phyloP scores from a whole-genome alignment of 192 early-diverging fungal genomes.

The Paraglomus brasilianum region DNA sequence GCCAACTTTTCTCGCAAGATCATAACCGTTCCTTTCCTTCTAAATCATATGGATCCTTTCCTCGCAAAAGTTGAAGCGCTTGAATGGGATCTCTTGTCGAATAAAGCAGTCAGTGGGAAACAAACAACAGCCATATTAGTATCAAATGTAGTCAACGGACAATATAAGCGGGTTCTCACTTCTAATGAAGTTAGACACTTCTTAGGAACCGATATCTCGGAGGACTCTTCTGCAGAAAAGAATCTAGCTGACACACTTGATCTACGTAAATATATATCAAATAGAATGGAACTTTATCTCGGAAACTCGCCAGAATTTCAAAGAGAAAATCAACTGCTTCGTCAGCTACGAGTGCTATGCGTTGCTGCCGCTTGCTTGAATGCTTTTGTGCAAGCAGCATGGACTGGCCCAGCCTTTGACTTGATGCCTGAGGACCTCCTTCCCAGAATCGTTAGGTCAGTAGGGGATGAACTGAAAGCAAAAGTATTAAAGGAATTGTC shows the following conservation, averaged over 20 bases:
- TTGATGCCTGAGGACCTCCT: slow-evolving; percentile 61
- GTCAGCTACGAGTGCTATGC: slow-evolving; percentile 44
- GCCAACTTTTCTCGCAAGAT: too few relatives aligned
- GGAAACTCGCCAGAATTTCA: background rate
- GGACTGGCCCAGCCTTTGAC: slow-evolving; percentile 81
- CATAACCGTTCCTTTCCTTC: too few relatives aligned
- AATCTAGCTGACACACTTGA: slow-evolving; percentile 39
- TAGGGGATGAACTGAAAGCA: slow-evolving; percentile 40
- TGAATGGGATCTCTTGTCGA: slow-evolving; percentile 9
- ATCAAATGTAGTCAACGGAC: slow-evolving; percentile 37
- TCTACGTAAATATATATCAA: slow-evolving; percentile 40
- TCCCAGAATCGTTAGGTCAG: slow-evolving; percentile 44
- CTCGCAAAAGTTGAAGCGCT: slow-evolving; percentile 1
- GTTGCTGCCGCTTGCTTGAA: slow-evolving; percentile 73
- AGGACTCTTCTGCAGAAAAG: slow-evolving; percentile 23
- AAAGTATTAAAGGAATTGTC: slow-evolving; percentile 54
- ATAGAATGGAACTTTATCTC: slow-evolving; percentile 42
- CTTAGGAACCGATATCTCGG: slow-evolving; percentile 50
- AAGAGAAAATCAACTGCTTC: slow-evolving; percentile 28
- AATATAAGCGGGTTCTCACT: slow-evolving; percentile 52
- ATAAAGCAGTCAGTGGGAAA: background rate
- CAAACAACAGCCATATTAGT: background rate
- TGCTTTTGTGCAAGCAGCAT: slow-evolving; percentile 80
- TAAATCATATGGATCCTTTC: too few relatives aligned
- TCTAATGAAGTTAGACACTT: slow-evolving; percentile 42